Conservation (phyloP, 2,329 filamentous ascomycete species). For the Coniochaeta ligniaria region DNA sequence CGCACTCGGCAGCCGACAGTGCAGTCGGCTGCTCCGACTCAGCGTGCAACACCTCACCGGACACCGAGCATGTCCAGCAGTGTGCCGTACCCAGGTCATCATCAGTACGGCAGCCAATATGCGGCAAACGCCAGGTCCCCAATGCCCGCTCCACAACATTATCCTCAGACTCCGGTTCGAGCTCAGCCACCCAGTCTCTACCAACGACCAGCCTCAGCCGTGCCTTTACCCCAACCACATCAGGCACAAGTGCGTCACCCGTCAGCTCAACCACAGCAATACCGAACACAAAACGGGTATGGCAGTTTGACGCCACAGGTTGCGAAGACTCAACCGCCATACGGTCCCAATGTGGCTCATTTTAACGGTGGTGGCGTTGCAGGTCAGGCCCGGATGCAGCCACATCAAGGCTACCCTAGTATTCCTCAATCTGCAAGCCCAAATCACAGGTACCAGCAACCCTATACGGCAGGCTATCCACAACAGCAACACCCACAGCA, state of each 20-base stretch:
- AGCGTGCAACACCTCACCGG: constrained; percentile 16
- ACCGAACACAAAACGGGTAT: constrained; percentile 41
- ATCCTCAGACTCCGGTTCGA: constrained; percentile 31
- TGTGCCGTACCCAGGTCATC: constrained; percentile 28
- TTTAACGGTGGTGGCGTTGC: constrained; percentile 30
- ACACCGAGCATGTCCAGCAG: constrained; percentile 24
- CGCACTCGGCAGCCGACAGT: constrained; percentile 30
- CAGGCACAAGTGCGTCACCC: constrained; percentile 27
- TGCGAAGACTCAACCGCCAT: constrained; percentile 41
- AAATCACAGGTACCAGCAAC: constrained; percentile 29
- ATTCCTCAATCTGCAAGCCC: constrained; percentile 32
- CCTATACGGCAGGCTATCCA: constrained; percentile 17
- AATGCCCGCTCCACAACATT: constrained; percentile 21
- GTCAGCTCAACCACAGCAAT: constrained; percentile 34
- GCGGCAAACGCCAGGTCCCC: constrained; percentile 38
- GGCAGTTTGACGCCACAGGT: constrained; percentile 39
- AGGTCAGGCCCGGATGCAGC: constrained; percentile 33
- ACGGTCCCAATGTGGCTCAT: constrained; percentile 40
- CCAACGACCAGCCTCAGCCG: constrained; percentile 28
- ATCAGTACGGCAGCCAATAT: constrained; percentile 41
- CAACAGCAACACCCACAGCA: constrained; percentile 12
- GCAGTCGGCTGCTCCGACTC: constrained; percentile 21
- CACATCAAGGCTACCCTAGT: constrained; percentile 30
- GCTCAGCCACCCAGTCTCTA: constrained; percentile 27
- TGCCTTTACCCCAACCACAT: constrained; percentile 29